Evolutionary conservation across 1,139 yeast species (phyloP), one percentile per base, ranked within the genome.

Genomic region (Blastobotrys serpentis): DNA sequence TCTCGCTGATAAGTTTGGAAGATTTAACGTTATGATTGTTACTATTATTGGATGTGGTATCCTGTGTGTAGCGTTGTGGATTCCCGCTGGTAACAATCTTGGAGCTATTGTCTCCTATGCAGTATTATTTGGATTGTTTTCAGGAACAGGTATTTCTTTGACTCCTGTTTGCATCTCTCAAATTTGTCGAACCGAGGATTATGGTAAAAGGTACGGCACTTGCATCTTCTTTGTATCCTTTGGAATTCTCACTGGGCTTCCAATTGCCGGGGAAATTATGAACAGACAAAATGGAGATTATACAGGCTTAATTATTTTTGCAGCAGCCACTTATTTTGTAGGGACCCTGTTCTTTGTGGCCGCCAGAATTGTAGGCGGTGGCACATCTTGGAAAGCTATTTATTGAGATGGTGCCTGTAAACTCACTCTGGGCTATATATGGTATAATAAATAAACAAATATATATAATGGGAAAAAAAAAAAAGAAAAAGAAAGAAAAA

Each of bases 171-270:
- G 74, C 52, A 64, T 74, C 16, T 67, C 73, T 0, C 88, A 83
- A 62, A 79, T 84, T 16, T 80, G 87, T 38, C 75, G 75, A 43
- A 79, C 84, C 1, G 79, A 79, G 38, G 77, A 75, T 49, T 83
- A 82, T 57, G 90, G 90, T 23, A 80, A 77, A 58, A 74, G 85
- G 22, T 84, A 80, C 59, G 86, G 89, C 0, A 82, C 86, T 0
- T 74, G 83, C 65, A 83, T 83, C 62, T 80, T 81, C 56, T 70
- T 81, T 37, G 81, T 82, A 41, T 76, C 86, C 8, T 77, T 82
- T 58, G 79, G 79, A 33, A 77, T 79, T 4, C 66, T 83, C 42
- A 72, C 75, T 0, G 74, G 79, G 1, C 67, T 77, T 52, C 83
- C 83, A 25, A 68, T 78, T 38, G 76, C 79, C 2, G 81, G 82